Evolutionary conservation across 2,329 filamentous ascomycete genomes (phyloP), one percentile per base, ranked within the genome.

Genomic region (Epichloe glyceriae): DNA sequence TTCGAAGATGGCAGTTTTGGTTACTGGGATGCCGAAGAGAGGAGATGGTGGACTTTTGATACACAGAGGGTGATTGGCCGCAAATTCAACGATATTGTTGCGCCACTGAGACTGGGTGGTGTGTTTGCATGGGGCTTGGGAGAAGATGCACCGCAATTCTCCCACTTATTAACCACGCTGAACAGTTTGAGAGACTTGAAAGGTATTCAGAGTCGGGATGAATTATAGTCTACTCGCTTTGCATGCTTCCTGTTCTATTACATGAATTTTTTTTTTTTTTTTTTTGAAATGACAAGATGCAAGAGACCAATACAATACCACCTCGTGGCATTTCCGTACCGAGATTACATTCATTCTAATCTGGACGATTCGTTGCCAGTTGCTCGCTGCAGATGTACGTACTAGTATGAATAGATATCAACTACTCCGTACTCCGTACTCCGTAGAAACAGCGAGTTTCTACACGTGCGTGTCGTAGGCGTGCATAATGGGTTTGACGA

Each of bases 41-140:
- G 74, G 50, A 62, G 83, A 33, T 89, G 85, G 75, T 89, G 85
- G 85, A 82, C 82, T 0, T 88, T 82, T 71, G 86, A 89, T 53
- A 85, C 80, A 0, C 71, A 75, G 0, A 70, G 72, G 7, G 71
- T 80, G 12, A 81, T 89, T 47, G 57, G 63, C 12, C 68, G 70
- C 51, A 89, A 89, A 67, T 79, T 87, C 52, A 66, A 72, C 3
- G 62, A 74, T 4, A 73, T 89, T 37, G 71, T 86, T 3, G 67
- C 71, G 33, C 69, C 70, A 34, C 73, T 75, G 60, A 64, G 68
- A 1, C 63, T 88, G 0, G 84, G 85, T 1, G 85, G 86, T 15
- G 78, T 86, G 4, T 87, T 88, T 73, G 83, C 84, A 0, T 88
- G 84, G 85, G 83, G 81, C 19, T 60, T 88, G 52, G 85, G 82